Evolutionary conservation across 495 filamentous ascomycete genomes (phyloP), one percentile per base, ranked within the genome.

Genomic region (Filosporella fistucella): DNA sequence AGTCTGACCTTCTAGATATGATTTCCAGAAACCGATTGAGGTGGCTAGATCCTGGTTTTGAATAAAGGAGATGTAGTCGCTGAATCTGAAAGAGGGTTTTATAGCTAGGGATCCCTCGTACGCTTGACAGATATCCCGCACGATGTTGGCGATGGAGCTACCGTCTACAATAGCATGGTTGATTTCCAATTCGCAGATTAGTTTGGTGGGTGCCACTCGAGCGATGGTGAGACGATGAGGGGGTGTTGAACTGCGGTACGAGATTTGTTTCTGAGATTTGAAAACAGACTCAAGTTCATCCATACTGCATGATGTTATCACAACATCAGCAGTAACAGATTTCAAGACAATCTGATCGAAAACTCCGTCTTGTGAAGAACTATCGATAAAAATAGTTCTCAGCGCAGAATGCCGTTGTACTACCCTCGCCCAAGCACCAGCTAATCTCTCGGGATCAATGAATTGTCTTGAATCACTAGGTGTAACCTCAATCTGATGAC

Each of bases 331-430:
- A 25, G 64, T 54, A 0, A 69, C 44, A 1, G 65, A 59, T 51
- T 64, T 76, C 51, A 75, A 50, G 11, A 78, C 73, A 9, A 79
- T 58, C 49, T 82, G 78, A 29, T 78, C 74, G 44, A 77, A 77
- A 0, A 69, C 68, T 10, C 72, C 71, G 21, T 69, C 69, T 16
- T 68, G 68, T 51, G 68, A 71, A 23, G 66, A 68, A 52, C 71
- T 76, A 37, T 78, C 71, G 16, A 51, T 17, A 52, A 84, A 81
- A 5, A 75, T 58, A 0, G 79, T 81, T 28, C 80, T 59, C 10
- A 84, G 59, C 1, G 73, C 60, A 7, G 76, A 64, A 42, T 85
- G 80, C 7, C 72, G 68, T 14, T 66, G 59, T 8, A 81, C 70
- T 0, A 85, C 67, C 29, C 60, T 59, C 40, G 68, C 58, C 81